Evolutionary conservation across 164 flowering plant species (phyloP).

Genomic region (Piper betle): DNA sequence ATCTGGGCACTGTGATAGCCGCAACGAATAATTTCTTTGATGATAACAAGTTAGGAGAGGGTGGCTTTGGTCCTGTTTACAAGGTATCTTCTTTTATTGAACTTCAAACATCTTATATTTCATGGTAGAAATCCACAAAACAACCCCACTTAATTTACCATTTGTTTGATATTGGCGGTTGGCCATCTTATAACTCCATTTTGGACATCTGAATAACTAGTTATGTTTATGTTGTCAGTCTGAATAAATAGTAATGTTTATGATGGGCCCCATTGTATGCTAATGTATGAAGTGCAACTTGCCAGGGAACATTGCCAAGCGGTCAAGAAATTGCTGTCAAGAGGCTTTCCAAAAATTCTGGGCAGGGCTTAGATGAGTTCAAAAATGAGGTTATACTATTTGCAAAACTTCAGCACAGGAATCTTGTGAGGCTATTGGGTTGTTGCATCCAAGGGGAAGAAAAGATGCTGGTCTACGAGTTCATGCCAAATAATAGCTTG

Average conservation of each 20-base stretch:
- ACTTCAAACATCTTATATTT: too few relatives aligned
- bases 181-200: too few relatives aligned
- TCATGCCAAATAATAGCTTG: slow-evolving; percentile 20
- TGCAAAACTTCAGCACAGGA: slow-evolving; percentile 33
- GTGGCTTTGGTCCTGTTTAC: slow-evolving; percentile 16
- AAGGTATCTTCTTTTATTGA: slow-evolving; percentile 1
- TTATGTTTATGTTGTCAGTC: too few relatives aligned
- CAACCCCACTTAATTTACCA: not conserved
- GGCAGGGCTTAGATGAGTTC: slow-evolving; percentile 27
- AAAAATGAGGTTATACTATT: slow-evolving; percentile 21
- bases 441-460: slow-evolving; percentile 25
- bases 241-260: too few relatives aligned
- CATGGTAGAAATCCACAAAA: too few relatives aligned
- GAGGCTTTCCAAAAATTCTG: slow-evolving; percentile 24
- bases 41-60: slow-evolving; percentile 9
- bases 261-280: too few relatives aligned
- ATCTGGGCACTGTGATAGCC: not conserved
- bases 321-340: slow-evolving; percentile 32
- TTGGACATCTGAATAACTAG: too few relatives aligned
- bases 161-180: not conserved
- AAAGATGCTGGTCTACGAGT: slow-evolving; percentile 30
- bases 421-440: slow-evolving; percentile 30
- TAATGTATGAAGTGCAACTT: not conserved
- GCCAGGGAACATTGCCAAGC: slow-evolving; percentile 20
- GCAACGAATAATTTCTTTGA: slow-evolving; percentile 9